A percentile compares a stretch with the other conserved stretches of the same genome.
phyloP scores from a whole-genome alignment of 192 early-diverging fungal genomes.

The Entophlyctis helioformis region DNA sequence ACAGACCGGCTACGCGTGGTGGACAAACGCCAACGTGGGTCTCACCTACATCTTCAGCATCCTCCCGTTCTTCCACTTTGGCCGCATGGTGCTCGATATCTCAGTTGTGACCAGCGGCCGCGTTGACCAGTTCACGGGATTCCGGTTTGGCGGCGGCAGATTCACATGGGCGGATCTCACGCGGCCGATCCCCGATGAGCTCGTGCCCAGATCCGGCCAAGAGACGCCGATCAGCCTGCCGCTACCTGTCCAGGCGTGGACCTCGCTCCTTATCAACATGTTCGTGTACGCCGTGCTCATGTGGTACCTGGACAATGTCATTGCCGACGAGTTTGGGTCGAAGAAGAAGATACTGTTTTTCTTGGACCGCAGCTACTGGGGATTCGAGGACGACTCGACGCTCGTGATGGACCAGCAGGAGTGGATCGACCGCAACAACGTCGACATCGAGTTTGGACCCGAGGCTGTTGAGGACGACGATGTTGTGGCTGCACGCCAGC shows the following conservation, averaged over 20 bases:
- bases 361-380: constrained; percentile 55
- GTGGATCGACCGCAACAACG: constrained; percentile 38
- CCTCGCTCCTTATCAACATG: constrained; percentile 54
- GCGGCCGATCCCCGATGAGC: constrained; percentile 6
- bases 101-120: constrained; percentile 38
- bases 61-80: constrained; percentile 30
- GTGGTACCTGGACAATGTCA: constrained; percentile 66
- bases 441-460: neutral
- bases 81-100: constrained; percentile 60
- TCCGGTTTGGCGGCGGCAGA: no score
- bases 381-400: constrained; percentile 21
- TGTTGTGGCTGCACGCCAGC: constrained; percentile 23
- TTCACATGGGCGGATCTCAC: no score
- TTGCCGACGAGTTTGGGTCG: constrained; percentile 62
- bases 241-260: constrained; percentile 45
- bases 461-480: constrained; percentile 38
- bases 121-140: constrained; percentile 26
- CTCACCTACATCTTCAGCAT: constrained; percentile 9
- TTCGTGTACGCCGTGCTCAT: constrained; percentile 46
- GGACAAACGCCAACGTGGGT: constrained; percentile 24
- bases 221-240: constrained; percentile 39
- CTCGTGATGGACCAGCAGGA: constrained; percentile 5
- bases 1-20: constrained; percentile 40
- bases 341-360: constrained; percentile 42
- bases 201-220: constrained; percentile 27